Evolutionary conservation across 148 eudicot genomes (phyloP).

Genomic region (Arctostaphylos glauca): DNA sequence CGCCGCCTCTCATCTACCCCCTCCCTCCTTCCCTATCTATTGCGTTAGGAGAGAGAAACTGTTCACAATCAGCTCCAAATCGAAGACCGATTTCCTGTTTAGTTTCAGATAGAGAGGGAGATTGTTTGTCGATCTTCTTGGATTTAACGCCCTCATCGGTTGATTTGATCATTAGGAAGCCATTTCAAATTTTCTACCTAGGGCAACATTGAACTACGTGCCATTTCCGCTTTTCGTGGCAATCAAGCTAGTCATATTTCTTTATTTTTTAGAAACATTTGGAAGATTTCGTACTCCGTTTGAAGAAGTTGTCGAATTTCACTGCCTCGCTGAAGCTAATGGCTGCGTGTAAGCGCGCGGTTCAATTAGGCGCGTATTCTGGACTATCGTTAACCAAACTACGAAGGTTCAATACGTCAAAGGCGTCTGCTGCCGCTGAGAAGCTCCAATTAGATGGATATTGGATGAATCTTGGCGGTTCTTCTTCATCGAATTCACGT

Average conservation of each 20-base stretch:
- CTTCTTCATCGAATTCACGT: conserved; percentile 10
- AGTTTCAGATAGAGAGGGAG: background rate
- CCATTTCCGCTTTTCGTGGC: background rate
- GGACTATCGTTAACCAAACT: conserved; percentile 23
- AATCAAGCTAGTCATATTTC: background rate
- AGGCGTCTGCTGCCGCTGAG: conserved; percentile 3
- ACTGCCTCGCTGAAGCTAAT: conserved; percentile 10
- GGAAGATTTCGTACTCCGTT: background rate
- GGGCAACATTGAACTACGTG: conserved; percentile 3
- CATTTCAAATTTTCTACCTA: background rate
- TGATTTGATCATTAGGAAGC: background rate
- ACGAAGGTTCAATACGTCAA: conserved; percentile 20
- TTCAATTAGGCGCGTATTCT: conserved; percentile 34
- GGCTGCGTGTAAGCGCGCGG: conserved; percentile 41
- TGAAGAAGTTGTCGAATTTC: background rate
- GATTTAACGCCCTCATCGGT: background rate
- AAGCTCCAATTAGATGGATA: conserved; percentile 15
- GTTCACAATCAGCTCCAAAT: background rate
- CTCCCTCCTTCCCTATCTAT: background rate
- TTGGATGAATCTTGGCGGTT: background rate
- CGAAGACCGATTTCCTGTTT: background rate
- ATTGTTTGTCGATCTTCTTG: background rate
- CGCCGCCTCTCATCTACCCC: background rate
- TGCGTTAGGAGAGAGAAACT: background rate
- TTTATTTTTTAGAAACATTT: background rate